Evolutionary conservation across 371 early-diverging fungal genomes (phyloP).

Genomic region (Rhizopus arrhizus): DNA sequence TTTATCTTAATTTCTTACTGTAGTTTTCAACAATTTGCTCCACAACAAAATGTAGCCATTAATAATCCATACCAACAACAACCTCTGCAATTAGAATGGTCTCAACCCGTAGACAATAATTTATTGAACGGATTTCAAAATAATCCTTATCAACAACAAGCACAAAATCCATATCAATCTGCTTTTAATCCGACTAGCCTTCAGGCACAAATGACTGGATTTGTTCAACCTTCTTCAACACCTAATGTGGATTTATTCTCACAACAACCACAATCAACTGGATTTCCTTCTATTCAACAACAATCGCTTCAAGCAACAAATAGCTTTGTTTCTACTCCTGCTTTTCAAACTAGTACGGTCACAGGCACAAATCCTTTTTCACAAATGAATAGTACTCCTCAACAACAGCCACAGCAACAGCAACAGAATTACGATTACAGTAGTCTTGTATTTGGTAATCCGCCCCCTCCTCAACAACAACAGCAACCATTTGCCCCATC

Average conservation of each 20-base stretch:
- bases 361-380: slow-evolving; percentile 31
- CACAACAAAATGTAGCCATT: slow-evolving; percentile 27
- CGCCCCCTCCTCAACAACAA: slow-evolving; percentile 14
- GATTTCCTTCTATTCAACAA: slow-evolving; percentile 15
- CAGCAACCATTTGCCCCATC: slow-evolving; percentile 13
- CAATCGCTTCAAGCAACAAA: slow-evolving; percentile 10
- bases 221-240: slow-evolving; percentile 36
- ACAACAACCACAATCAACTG: slow-evolving; percentile 32
- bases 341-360: slow-evolving; percentile 23
- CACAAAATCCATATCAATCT: slow-evolving; percentile 31
- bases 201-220: slow-evolving; percentile 44
- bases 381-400: slow-evolving; percentile 15
- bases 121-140: slow-evolving; percentile 3
- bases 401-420: slow-evolving; percentile 11
- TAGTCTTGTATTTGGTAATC: slow-evolving; percentile 23
- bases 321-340: slow-evolving; percentile 16
- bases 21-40: slow-evolving; percentile 20
- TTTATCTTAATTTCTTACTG: too few species aligned
- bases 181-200: slow-evolving; percentile 16
- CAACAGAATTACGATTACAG: slow-evolving; percentile 25
- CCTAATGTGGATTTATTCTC: slow-evolving; percentile 18
- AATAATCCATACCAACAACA: slow-evolving; percentile 34
- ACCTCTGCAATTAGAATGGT: slow-evolving; percentile 22
- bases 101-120: slow-evolving; percentile 12
- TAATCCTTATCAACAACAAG: slow-evolving; percentile 40